phyloP scores from a whole-genome alignment of 371 early-diverging fungal species.

The Mycotypha africana region DNA sequence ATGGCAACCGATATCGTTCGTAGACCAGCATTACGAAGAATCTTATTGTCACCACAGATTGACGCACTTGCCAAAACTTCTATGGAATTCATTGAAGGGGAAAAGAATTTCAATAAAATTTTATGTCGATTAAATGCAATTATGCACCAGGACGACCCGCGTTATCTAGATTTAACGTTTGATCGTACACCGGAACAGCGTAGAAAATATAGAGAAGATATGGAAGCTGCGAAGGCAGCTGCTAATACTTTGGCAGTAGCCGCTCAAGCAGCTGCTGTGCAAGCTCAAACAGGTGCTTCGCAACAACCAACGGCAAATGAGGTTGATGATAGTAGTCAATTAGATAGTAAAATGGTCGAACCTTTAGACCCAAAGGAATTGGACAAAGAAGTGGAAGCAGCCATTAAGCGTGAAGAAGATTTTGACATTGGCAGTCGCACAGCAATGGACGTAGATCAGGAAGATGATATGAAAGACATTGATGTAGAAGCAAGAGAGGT shows the following conservation, averaged over 20 bases:
- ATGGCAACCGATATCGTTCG: constrained; percentile 45
- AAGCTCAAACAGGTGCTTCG: background rate
- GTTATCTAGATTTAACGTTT: constrained; percentile 36
- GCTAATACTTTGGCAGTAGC: constrained; percentile 7
- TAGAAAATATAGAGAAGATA: constrained; percentile 17
- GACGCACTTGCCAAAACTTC: constrained; percentile 34
- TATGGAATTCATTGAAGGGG: constrained; percentile 51
- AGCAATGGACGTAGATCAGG: too few relatives aligned
- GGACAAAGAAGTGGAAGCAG: constrained; percentile 9
- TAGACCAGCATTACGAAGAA: constrained; percentile 40
- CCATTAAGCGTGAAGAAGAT: constrained; percentile 1
- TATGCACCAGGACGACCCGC: constrained; percentile 47
- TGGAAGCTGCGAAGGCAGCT: constrained; percentile 15
- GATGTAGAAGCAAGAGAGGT: constrained; percentile 28
- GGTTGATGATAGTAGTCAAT: background rate
- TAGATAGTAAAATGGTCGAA: constrained; percentile 6
- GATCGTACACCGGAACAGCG: constrained; percentile 34
- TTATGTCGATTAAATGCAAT: constrained; percentile 43
- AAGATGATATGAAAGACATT: constrained; percentile 5
- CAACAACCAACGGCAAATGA: background rate
- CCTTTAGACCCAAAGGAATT: constrained; percentile 13
- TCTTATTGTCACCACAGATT: constrained; percentile 38
- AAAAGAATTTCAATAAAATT: constrained; percentile 45
- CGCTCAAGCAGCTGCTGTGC: background rate
- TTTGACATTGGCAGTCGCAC: too few relatives aligned